These are phyloP conservation scores for Boletus rubroflammeus DNA, from an alignment of 768 basidiomycete genomes.

Conservation along the genomic window DNA sequence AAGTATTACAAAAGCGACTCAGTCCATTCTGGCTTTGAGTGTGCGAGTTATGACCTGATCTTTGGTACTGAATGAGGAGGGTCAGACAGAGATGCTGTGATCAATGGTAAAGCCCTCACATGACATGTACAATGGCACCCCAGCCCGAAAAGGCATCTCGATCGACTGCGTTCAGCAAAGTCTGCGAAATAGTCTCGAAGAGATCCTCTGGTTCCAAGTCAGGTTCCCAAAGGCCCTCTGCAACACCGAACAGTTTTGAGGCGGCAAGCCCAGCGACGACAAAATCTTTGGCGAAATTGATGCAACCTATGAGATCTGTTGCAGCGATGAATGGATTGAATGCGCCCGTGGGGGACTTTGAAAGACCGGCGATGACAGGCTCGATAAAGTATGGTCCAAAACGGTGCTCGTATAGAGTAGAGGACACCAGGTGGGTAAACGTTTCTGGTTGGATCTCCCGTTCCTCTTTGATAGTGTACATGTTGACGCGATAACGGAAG, in stretches of 20 bases:
- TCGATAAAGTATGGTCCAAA: slow-evolving; percentile 97
- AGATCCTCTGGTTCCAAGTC: slow-evolving; percentile 94
- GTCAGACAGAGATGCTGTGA: slow-evolving; percentile 6
- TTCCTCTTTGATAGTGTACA: slow-evolving; percentile 99
- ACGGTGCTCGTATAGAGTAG: slow-evolving; percentile 91
- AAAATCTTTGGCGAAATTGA: slow-evolving; percentile 95
- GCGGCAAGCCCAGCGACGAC: slow-evolving; percentile 93
- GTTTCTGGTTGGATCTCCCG: slow-evolving; percentile 95
- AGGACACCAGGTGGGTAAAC: slow-evolving; percentile 92
- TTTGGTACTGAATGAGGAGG: slow-evolving; percentile 49
- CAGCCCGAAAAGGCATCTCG: slow-evolving; percentile 96
- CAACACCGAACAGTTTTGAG: slow-evolving; percentile 91
- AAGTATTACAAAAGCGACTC: slow-evolving; percentile 20
- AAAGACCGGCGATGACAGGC: slow-evolving; percentile 92
- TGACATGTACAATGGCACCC: slow-evolving; percentile 93
- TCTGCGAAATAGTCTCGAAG: slow-evolving; percentile 98
- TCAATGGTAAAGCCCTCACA: slow-evolving; percentile 53
- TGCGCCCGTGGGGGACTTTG: slow-evolving; percentile 64
- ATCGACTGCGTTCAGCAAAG: slow-evolving; percentile 90
- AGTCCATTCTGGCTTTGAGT: slow-evolving; percentile 92
- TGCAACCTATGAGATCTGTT: slow-evolving; percentile 89
- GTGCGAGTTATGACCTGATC: slow-evolving; percentile 79
- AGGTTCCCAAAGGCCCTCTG: slow-evolving; percentile 98
- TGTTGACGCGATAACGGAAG: slow-evolving; percentile 92
- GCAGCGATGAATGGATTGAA: slow-evolving; percentile 92